Evolutionary conservation across 768 basidiomycete species (phyloP).

Genomic region (Infundibulicybe gibba): DNA sequence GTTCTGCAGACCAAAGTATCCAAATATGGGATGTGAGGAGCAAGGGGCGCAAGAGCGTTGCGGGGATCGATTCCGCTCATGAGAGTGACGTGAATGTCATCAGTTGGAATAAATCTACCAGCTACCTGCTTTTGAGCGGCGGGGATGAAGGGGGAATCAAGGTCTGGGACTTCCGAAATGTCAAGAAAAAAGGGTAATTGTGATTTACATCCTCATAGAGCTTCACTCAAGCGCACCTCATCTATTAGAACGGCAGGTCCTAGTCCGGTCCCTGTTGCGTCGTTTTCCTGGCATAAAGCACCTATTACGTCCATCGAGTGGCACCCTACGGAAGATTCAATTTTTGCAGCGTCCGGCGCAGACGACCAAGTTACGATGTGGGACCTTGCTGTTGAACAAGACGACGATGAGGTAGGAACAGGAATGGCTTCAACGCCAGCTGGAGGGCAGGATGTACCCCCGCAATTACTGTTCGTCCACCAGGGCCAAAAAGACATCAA

Average conservation of each 20-base stretch:
- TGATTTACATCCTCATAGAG: constrained; percentile 1
- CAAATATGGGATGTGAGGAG: constrained; percentile 95
- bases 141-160: constrained; percentile 98
- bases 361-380: constrained; percentile 95
- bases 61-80: constrained; percentile 81
- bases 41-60: constrained; percentile 81
- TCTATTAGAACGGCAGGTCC: constrained; percentile 43
- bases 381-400: constrained; percentile 96
- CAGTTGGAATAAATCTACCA: constrained; percentile 86
- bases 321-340: constrained; percentile 96
- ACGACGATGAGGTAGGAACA: constrained; percentile 79
- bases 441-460: constrained; percentile 68
- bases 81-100: constrained; percentile 98
- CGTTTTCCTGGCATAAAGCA: constrained; percentile 87
- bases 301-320: constrained; percentile 98
- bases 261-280: constrained; percentile 78
- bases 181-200: constrained; percentile 77
- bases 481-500: constrained; percentile 96
- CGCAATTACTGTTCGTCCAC: constrained; percentile 93
- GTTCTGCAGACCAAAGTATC: constrained; percentile 89
- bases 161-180: constrained; percentile 93
- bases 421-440: constrained; percentile 44
- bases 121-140: constrained; percentile 87
- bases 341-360: constrained; percentile 90
- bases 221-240: constrained; percentile 1